Base-by-base conservation (phyloP, 768 basidiomycete species). In the Lentinus brumalis region DNA sequence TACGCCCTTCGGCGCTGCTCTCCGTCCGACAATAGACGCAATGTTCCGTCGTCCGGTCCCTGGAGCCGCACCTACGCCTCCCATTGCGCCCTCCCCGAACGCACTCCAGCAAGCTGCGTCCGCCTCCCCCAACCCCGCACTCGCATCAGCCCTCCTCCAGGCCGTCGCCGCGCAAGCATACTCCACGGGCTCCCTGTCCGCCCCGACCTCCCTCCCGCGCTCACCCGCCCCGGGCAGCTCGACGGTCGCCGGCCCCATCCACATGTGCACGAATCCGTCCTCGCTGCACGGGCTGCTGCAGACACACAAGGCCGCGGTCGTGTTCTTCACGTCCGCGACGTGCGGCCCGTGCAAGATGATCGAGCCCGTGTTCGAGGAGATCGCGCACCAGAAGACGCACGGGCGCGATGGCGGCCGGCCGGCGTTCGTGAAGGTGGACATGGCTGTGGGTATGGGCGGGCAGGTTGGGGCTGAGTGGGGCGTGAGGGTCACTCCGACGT, bases 21-120 rank as follows among this genome's bases (percentile, higher is more conserved):
- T 98, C 49, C 86, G 91, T 0, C 95, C 96, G 1, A 94, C 89
- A 45, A 97, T 98, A 53, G 95, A 98, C 70, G 79, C 84, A 50
- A 94, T 96, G 94, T 97, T 86, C 74, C 77, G 83, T 26, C 80
- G 85, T 26, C 85, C 88, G 3, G 64, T 76, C 0, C 75, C 86
- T 9, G 78, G 78, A 8, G 76, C 77, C 38, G 70, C 80, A 49
- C 70, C 64, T 1, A 59, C 73, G 3, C 66, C 74, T 3, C 68
- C 73, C n/a, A 53, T 65, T 56, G 76, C 53, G 59, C 73, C 53
- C 72, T 73, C 50, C n/a, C 76, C 47, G 51, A 75, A 63, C 70
- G 62, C 74, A 2, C 66, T 73, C 11, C 50, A 65, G 29, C 67
- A 75, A 3, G 71, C 73, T 1, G 63, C 71, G 4, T 59, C 75